Conservation (phyloP, 768 basidiomycete genomes). For the Clitopilus passeckerianus region DNA sequence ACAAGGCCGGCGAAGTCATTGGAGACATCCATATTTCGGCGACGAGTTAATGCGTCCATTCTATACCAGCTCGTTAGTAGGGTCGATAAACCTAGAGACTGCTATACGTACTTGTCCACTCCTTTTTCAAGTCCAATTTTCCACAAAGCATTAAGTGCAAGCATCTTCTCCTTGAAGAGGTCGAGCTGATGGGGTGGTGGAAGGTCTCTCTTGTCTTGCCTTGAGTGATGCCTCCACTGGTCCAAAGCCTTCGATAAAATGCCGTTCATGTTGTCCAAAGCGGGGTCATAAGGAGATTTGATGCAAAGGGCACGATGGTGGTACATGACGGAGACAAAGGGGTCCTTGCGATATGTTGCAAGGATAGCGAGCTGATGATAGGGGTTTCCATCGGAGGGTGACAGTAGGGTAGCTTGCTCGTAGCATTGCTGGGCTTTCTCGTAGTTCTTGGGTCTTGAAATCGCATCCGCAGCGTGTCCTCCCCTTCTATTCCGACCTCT, state of each 20-base stretch:
- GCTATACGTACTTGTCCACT: constrained; percentile 48
- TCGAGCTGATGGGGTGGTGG: constrained; percentile 54
- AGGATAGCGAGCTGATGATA: constrained; percentile 96
- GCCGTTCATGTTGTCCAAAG: constrained; percentile 77
- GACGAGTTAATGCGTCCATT: constrained; percentile 41
- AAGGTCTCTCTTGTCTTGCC: constrained; percentile 30
- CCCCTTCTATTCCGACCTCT: constrained; percentile 47
- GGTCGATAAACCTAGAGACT: constrained; percentile 5
- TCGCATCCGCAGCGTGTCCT: constrained; percentile 34
- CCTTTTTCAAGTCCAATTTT: constrained; percentile 47
- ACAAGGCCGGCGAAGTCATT: constrained; percentile 59
- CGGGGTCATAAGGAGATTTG: constrained; percentile 79
- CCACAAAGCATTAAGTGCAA: constrained; percentile 78
- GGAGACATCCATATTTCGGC: constrained; percentile 42
- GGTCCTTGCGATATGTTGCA: constrained; percentile 77
- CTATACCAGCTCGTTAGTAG: constrained; percentile 22
- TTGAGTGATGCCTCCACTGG: constrained; percentile 42
- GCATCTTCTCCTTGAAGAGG: constrained; percentile 66
- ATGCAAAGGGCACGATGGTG: constrained; percentile 93
- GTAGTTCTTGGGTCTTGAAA: constrained; percentile 62
- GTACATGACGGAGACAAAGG: constrained; percentile 75
- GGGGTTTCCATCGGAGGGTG: constrained; percentile 89
- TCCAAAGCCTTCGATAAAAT: constrained; percentile 65
- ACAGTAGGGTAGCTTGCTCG: constrained; percentile 74
- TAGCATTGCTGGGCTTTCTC: constrained; percentile 77